These are phyloP conservation scores for Ophiostoma sp. DNA, from an alignment of 2,329 filamentous ascomycete species.

Conservation along the genomic window DNA sequence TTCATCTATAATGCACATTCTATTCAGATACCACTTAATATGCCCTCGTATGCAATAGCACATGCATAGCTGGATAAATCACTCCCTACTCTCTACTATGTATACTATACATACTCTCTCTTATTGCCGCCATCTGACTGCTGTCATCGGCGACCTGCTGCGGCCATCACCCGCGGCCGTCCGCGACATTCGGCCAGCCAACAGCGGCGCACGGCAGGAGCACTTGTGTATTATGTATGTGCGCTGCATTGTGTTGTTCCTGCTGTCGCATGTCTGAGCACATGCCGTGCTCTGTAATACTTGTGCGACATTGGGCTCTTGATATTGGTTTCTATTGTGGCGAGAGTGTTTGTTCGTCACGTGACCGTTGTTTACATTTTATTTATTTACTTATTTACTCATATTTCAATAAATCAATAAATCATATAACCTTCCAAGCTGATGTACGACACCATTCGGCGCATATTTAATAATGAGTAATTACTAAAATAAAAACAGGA, in stretches of 20 bases:
- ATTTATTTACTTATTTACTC: neutral
- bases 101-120: neutral
- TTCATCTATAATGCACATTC: too few relatives aligned
- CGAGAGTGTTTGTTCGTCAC: neutral
- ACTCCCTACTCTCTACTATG: too few relatives aligned
- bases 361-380: neutral
- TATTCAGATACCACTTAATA: too few relatives aligned
- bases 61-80: too few relatives aligned
- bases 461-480: neutral
- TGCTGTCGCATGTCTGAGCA: neutral
- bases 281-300: neutral
- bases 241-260: too few relatives aligned
- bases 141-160: conserved; percentile 5
- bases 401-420: neutral
- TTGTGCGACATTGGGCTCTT: neutral
- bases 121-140: neutral
- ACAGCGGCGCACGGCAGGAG: neutral
- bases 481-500: neutral
- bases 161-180: neutral
- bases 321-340: neutral
- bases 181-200: neutral
- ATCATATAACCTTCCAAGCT: neutral
- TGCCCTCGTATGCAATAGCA: too few relatives aligned
- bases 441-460: neutral
- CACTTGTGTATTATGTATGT: neutral